Evolutionary conservation across 306 rosid species (phyloP).

Genomic region (Rubus parviflorus): DNA sequence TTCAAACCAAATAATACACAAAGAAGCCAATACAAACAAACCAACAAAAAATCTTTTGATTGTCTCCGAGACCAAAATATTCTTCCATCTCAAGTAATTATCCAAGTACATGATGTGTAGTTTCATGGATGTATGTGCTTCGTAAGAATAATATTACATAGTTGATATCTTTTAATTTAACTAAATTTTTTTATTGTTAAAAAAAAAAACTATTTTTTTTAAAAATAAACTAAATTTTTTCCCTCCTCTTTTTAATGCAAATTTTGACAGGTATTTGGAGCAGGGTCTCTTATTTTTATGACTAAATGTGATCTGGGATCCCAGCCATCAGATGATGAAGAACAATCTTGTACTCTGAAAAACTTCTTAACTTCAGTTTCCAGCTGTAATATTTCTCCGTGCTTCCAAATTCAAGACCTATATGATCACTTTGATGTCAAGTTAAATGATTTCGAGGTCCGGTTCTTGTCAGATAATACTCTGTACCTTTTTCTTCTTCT

Average conservation of each 20-base stretch:
- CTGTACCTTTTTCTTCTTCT: background rate
- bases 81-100: background rate
- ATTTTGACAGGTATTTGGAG: constrained; percentile 54
- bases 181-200: no score
- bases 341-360: constrained; percentile 35
- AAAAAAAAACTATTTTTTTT: no score
- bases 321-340: constrained; percentile 42
- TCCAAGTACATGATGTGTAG: no score
- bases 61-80: background rate
- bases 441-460: constrained; percentile 66
- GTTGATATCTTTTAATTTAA: background rate
- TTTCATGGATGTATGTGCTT: background rate
- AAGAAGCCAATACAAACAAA: background rate
- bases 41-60: background rate
- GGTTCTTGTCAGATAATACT: constrained; percentile 33
- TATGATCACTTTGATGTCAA: constrained; percentile 60
- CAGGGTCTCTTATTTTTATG: constrained; percentile 46
- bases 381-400: constrained; percentile 25
- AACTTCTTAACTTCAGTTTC: constrained; percentile 45
- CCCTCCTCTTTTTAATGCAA: constrained; percentile 12
- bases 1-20: background rate
- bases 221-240: background rate
- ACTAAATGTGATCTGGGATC: constrained; percentile 41
- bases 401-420: constrained; percentile 55
- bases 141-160: background rate